phyloP scores from a whole-genome alignment of 1,284 basidiomycete genomes.

The Leccinum holopus region DNA sequence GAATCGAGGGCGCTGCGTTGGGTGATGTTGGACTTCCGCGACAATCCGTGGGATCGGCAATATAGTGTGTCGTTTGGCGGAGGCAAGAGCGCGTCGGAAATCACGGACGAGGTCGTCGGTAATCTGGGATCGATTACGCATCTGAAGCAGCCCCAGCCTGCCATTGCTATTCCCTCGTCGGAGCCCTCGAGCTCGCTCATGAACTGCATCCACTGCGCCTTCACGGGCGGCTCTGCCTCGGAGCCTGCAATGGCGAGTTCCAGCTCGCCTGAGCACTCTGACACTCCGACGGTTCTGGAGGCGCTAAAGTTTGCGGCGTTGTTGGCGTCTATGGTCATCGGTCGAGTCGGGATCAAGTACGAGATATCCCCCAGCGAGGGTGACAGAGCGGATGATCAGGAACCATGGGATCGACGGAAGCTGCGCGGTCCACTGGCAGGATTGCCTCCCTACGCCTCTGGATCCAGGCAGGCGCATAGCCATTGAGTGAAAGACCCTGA shows the following conservation, averaged over 20 bases:
- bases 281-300: constrained; percentile 42
- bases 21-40: constrained; percentile 41
- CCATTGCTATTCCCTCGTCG: background rate
- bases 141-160: constrained; percentile 33
- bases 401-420: constrained; percentile 24
- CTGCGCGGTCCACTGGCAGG: constrained; percentile 7
- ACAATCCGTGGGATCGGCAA: constrained; percentile 35
- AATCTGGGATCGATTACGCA: constrained; percentile 48
- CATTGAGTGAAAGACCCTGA: constrained; percentile 6
- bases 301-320: constrained; percentile 49
- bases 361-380: constrained; percentile 24
- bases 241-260: background rate
- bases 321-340: constrained; percentile 43
- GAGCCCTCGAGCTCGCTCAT: constrained; percentile 14
- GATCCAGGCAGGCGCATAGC: constrained; percentile 17
- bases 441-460: background rate
- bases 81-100: constrained; percentile 37
- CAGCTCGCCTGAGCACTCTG: constrained; percentile 30
- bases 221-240: background rate
- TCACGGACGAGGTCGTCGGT: constrained; percentile 46
- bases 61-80: constrained; percentile 29
- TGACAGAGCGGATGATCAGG: background rate
- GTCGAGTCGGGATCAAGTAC: constrained; percentile 33
- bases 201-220: constrained; percentile 15
- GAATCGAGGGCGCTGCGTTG: constrained; percentile 25